Evolutionary conservation across 2,329 filamentous ascomycete genomes (phyloP), one percentile per base, ranked within the genome.

Genomic region (Huntiella savannae): DNA sequence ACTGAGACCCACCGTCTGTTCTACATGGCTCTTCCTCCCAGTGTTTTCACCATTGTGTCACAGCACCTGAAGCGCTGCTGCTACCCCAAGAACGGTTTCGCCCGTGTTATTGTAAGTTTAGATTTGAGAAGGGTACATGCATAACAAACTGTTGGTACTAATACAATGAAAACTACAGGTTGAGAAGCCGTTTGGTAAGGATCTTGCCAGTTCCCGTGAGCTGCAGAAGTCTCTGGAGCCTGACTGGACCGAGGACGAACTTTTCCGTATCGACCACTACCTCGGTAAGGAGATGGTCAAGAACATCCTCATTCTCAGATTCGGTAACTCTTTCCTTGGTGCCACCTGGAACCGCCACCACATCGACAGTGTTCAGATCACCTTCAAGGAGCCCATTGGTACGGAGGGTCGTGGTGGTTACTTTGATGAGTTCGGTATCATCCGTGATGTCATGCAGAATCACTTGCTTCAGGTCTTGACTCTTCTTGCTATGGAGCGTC

Each of bases 201-300:
- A 98, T 62, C 75, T 98, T 51, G 77, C 74, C 48, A 95, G 87
- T 68, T 96, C 91, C 46, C 79, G 91, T 50, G 85, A 94, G 64
- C 75, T 98, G 51, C 88, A 96, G 61, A 86, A 83, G 63, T 92
- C 91, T 5, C 76, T 98, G 52, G 84, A 88, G 60, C 91, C 91
- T 38, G 86, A 98, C 67, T 98, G 91, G 92, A 91, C 83, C 59
- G 92, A 98, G 66, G 88, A 96, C 46, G 91, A 98, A 68, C 79
- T 98, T 55, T 98, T 92, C 78, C 86, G 91, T 60, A 98, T 98
- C 58, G 91, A 98, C 63, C 91, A 98, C 69, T 98, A 98, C 65
- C 77, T 98, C 41, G 92, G 92, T 58, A 98, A 98, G 73, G 91
- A 98, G 68, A 98, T 98, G 91, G 91, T 98, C 58, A 98, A 98